These are phyloP conservation scores for Alternaria novae-zelandiae DNA, from an alignment of 2,329 filamentous ascomycete species.

Conservation along the genomic window DNA sequence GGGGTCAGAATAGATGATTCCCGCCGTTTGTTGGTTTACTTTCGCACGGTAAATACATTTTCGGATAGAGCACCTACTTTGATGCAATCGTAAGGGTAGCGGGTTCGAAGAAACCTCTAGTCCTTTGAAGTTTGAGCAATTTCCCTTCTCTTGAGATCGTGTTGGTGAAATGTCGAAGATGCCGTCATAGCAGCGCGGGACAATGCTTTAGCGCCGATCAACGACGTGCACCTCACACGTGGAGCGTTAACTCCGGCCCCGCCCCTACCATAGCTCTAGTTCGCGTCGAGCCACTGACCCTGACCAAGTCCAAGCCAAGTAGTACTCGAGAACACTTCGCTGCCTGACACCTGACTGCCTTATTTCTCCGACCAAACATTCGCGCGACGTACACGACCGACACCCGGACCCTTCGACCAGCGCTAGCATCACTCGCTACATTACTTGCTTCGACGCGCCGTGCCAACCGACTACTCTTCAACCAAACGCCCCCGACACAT, in stretches of 20 bases:
- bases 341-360: background rate
- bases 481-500: background rate
- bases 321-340: background rate
- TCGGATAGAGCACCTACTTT: background rate
- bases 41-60: background rate
- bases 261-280: conserved; percentile 12
- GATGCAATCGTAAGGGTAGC: background rate
- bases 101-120: background rate
- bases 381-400: background rate
- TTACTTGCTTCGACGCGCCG: conserved; percentile 15
- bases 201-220: conserved; percentile 12
- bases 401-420: conserved; percentile 3
- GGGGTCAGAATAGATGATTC: background rate
- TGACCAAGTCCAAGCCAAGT: background rate
- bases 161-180: conserved; percentile 17
- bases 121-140: background rate
- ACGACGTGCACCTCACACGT: conserved; percentile 21
- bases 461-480: conserved; percentile 5
- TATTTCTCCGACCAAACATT: background rate
- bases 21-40: background rate
- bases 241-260: conserved; percentile 19
- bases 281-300: conserved; percentile 8
- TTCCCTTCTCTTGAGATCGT: background rate
- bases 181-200: conserved; percentile 25
- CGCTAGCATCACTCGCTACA: conserved; percentile 18